These are phyloP conservation scores for Glutinoglossum americanum DNA, from an alignment of 495 filamentous ascomycete genomes.

Conservation along the genomic window DNA sequence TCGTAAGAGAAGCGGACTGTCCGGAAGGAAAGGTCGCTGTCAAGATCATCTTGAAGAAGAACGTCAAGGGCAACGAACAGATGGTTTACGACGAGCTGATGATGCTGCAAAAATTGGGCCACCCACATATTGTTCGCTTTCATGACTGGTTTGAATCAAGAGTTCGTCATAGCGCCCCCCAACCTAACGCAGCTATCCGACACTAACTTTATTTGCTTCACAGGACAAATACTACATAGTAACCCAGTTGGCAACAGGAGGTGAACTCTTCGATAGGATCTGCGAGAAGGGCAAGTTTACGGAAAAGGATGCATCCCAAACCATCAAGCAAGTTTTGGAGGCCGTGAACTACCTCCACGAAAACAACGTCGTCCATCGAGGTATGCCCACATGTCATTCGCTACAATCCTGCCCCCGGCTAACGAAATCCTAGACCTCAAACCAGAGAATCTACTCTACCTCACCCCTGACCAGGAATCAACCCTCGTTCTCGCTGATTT, in stretches of 20 bases:
- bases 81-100: slow-evolving; percentile 98
- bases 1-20: slow-evolving; percentile 82
- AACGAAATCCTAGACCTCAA: slow-evolving; percentile 52
- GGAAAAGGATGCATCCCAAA: slow-evolving; percentile 93
- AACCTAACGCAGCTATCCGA: background rate
- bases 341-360: slow-evolving; percentile 89
- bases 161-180: slow-evolving; percentile 20
- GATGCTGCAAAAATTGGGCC: slow-evolving; percentile 72
- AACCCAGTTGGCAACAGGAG: slow-evolving; percentile 86
- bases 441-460: slow-evolving; percentile 92
- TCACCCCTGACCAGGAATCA: slow-evolving; percentile 53
- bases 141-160: slow-evolving; percentile 99
- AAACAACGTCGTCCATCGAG: slow-evolving; percentile 92
- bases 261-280: slow-evolving; percentile 94
- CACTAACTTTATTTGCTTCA: background rate
- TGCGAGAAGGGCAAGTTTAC: slow-evolving; percentile 98
- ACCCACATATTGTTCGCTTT: slow-evolving; percentile 93
- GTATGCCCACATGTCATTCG: slow-evolving; percentile 23
- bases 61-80: slow-evolving; percentile 89
- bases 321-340: slow-evolving; percentile 83
- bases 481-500: slow-evolving; percentile 91
- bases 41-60: slow-evolving; percentile 99
- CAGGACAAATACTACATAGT: slow-evolving; percentile 99
- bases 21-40: slow-evolving; percentile 74
- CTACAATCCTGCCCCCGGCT: background rate